A percentile compares a stretch with the other conserved stretches of the same genome.
phyloP scores from a whole-genome alignment of 2,329 filamentous ascomycete species.

The Dactylella cylindrospora region DNA sequence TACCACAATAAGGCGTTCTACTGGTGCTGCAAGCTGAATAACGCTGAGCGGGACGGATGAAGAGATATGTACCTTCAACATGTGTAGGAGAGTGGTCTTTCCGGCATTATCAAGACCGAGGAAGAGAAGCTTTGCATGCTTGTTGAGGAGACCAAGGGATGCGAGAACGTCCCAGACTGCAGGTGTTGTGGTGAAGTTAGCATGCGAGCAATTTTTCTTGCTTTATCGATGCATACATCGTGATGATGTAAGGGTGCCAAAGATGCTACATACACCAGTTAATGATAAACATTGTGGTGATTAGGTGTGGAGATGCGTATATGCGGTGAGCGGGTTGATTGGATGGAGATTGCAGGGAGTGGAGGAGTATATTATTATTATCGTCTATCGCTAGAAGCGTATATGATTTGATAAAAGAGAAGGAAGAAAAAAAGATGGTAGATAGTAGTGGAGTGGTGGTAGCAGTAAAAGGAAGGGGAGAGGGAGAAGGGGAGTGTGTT shows the following conservation, averaged over 20 bases:
- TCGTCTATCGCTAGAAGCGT: too few species aligned
- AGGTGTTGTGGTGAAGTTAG: slow-evolving; percentile 43
- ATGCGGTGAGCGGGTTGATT: slow-evolving; percentile 11
- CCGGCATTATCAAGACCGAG: slow-evolving; percentile 91
- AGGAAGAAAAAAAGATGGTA: slow-evolving; percentile 49
- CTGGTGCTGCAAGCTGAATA: not conserved
- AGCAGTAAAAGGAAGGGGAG: slow-evolving; percentile 22
- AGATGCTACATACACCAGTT: slow-evolving; percentile 79
- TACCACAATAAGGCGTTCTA: not conserved
- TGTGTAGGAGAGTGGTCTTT: slow-evolving; percentile 90
- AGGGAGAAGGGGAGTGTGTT: slow-evolving; percentile 35
- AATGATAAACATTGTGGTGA: slow-evolving; percentile 78
- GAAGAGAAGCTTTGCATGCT: slow-evolving; percentile 93
- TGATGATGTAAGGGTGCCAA: slow-evolving; percentile 4
- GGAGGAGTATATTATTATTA: too few species aligned
- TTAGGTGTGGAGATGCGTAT: slow-evolving; percentile 5
- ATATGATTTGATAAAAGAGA: slow-evolving; percentile 46
- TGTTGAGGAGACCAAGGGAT: slow-evolving; percentile 84
- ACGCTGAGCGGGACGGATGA: slow-evolving; percentile 12
- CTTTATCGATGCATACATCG: not conserved
- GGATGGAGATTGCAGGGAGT: slow-evolving; percentile 27
- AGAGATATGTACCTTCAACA: slow-evolving; percentile 76
- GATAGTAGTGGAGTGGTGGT: slow-evolving; percentile 47
- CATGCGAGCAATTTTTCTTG: slow-evolving; percentile 16
- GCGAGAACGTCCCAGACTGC: slow-evolving; percentile 87